These are phyloP conservation scores for Huntiella abstrusa DNA, from an alignment of 2,329 filamentous ascomycete species.

Conservation along the genomic window DNA sequence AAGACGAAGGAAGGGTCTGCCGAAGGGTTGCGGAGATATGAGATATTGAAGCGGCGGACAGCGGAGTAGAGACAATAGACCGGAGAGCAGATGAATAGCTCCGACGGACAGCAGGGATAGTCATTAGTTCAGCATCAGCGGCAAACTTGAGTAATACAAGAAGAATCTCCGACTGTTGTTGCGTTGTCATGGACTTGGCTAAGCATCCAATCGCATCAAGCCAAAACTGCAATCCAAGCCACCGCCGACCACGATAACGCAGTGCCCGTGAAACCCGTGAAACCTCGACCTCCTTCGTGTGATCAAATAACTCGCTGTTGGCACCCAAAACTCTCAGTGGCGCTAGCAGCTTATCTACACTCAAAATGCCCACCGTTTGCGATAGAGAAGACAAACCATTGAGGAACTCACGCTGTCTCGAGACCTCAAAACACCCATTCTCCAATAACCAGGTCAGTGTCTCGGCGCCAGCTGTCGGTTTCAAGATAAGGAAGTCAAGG, in stretches of 20 bases:
- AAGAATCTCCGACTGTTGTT: background rate
- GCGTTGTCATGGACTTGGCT: background rate
- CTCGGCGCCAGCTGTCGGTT: background rate
- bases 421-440: slow-evolving; percentile 25
- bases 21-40: too few species aligned
- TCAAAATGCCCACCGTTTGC: too few species aligned
- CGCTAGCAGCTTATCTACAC: too few species aligned
- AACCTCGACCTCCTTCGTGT: background rate
- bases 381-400: slow-evolving; percentile 2
- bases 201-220: slow-evolving; percentile 1
- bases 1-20: too few species aligned
- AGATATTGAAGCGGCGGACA: too few species aligned
- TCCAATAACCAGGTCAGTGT: slow-evolving; percentile 47
- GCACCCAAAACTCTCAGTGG: slow-evolving; percentile 4
- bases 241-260: background rate
- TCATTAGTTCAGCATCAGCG: slow-evolving; percentile 6
- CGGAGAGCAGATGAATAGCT: slow-evolving; percentile 12
- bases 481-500: too few species aligned
- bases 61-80: too few species aligned
- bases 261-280: background rate
- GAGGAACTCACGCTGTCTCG: slow-evolving; percentile 1
- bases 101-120: slow-evolving; percentile 16
- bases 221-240: slow-evolving; percentile 1
- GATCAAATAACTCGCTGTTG: slow-evolving; percentile 5
- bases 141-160: slow-evolving; percentile 6